These are phyloP conservation scores for Cytospora paraplurivora DNA, from an alignment of 2,329 filamentous ascomycete species.

Conservation along the genomic window DNA sequence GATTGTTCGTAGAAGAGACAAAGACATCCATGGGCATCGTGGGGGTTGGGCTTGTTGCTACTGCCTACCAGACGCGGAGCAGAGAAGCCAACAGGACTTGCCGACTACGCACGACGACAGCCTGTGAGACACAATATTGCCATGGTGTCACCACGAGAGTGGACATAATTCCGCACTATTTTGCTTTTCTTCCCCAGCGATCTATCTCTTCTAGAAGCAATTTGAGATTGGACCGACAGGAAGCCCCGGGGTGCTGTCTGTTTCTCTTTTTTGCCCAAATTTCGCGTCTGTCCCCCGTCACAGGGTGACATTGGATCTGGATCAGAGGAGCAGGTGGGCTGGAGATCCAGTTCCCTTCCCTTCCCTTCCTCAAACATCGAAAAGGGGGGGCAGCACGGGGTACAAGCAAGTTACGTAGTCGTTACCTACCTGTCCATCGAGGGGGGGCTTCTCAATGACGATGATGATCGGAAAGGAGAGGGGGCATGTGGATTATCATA, in stretches of 20 bases:
- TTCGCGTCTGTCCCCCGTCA: constrained; percentile 11
- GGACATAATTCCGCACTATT: background rate
- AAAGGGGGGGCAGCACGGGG: too few relatives aligned
- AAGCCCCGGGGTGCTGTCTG: background rate
- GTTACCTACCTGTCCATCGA: too few relatives aligned
- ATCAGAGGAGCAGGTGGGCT: constrained; percentile 11
- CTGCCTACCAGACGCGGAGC: background rate
- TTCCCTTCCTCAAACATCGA: background rate
- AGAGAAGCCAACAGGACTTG: background rate
- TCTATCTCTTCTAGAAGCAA: constrained; percentile 14
- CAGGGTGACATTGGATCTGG: constrained; percentile 22
- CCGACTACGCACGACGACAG: background rate
- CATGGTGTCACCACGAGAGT: background rate
- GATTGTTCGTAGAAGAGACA: too few relatives aligned
- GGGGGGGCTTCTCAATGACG: too few relatives aligned
- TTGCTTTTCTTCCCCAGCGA: background rate
- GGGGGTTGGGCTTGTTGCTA: background rate
- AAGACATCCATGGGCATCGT: too few relatives aligned
- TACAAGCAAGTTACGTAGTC: too few relatives aligned
- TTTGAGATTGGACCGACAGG: constrained; percentile 4
- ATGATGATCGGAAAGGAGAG: too few relatives aligned
- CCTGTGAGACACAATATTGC: background rate
- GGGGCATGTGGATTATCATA: too few relatives aligned
- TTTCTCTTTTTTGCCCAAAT: background rate
- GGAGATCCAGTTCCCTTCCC: background rate